Evolutionary conservation across 345 rosid genomes (phyloP).

Genomic region (Lepidium africanum): DNA sequence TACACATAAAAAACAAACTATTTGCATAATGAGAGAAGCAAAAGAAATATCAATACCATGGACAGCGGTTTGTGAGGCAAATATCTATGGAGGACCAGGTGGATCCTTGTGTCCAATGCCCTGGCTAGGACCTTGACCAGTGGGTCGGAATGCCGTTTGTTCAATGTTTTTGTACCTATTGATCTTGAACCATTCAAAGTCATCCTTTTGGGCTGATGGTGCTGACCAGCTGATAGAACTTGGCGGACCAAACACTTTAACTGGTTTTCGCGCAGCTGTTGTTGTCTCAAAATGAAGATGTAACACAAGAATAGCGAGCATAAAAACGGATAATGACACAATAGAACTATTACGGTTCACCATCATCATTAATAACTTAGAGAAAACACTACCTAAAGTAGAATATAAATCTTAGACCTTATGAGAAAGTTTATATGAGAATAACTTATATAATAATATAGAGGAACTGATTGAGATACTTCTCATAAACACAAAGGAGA

Average conservation of each 20-base stretch:
- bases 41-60: background rate
- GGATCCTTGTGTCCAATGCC: constrained; percentile 25
- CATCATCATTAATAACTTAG: background rate
- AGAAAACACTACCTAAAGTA: background rate
- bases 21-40: background rate
- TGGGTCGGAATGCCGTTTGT: constrained; percentile 25
- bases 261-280: background rate
- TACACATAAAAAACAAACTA: too few relatives aligned
- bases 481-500: background rate
- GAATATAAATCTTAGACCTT: background rate
- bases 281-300: constrained; percentile 6
- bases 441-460: background rate
- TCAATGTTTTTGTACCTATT: constrained; percentile 27
- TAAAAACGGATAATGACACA: background rate
- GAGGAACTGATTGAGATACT: background rate
- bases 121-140: constrained; percentile 27
- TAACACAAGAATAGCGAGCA: constrained; percentile 12
- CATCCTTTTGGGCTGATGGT: constrained; percentile 11
- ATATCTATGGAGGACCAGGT: constrained; percentile 11
- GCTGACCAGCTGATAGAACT: background rate
- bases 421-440: background rate
- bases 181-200: constrained; percentile 10
- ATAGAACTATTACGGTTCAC: constrained; percentile 9
- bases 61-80: background rate
- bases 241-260: constrained; percentile 4